Evolutionary conservation across 805 yeast genomes (phyloP), one percentile per base, ranked within the genome.

Genomic region (Huiozyma sinensis): DNA sequence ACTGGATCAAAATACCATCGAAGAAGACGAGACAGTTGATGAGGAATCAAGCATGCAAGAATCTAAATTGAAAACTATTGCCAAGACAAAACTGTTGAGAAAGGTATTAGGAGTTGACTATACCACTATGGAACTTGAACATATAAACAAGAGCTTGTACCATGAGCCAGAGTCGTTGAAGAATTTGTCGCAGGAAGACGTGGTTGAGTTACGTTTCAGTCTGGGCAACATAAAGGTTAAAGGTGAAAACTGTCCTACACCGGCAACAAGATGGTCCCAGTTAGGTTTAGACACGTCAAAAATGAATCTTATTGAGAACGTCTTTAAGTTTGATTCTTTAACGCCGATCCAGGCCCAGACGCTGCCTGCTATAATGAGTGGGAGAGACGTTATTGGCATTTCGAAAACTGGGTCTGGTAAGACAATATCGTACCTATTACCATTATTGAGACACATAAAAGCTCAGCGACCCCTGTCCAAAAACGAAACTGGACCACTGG

Each of bases 381-480:
- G 97, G 0, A 64, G 83, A 40, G 97, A 92, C 64, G 76, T 90
- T 6, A 82, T 92, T 39, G 97, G 96, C 6, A 82, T 92, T 17
- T 97, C 98, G 0, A 87, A 88, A 50, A 92, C 98, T 0, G 98
- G 98, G 0, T 85, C 96, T 0, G 98, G 98, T 3, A 92, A 92
- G 58, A 92, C 98, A 0, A 71, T 90, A 52, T 83, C 96, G 1
- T 92, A 85, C 63, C 67, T 88, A 7, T 58, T 92, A 6, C 97
- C 98, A 0, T 63, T 92, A 65, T 68, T 90, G 42, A 71, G 95
- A 42, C 97, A 90, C 49, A 77, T 92, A 7, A 73, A 77, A 45
- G 89, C 85, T 38, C 95, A 87, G 55, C 65, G 75, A 2, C 76
- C 76, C 0, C 48, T 77, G 8, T 48, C 60, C 1, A 52, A 55